These are phyloP conservation scores for Sporothrix brasiliensis DNA, from an alignment of 2,329 filamentous ascomycete genomes.

Conservation along the genomic window DNA sequence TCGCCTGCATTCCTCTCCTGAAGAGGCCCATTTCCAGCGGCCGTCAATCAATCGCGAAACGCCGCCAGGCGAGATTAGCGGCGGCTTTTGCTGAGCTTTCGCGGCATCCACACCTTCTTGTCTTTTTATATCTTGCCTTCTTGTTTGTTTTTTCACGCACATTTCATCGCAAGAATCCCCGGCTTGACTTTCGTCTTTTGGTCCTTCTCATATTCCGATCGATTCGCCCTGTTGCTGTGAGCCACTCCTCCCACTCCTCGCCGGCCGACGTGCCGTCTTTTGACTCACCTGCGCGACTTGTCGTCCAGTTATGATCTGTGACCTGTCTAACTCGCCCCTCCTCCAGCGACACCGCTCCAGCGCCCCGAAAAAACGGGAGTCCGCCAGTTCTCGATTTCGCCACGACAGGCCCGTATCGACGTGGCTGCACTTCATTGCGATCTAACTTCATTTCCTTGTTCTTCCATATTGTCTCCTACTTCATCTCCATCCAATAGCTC, in stretches of 20 bases:
- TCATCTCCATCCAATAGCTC: not conserved
- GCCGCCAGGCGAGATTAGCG: not conserved
- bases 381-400: not conserved
- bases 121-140: not conserved
- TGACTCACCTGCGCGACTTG: not conserved
- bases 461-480: not conserved
- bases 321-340: slow-evolving; percentile 20
- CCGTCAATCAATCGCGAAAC: slow-evolving; percentile 19
- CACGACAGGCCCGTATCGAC: slow-evolving; percentile 11
- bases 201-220: not conserved
- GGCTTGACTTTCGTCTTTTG: slow-evolving; percentile 1
- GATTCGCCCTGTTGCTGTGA: slow-evolving; percentile 5
- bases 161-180: not conserved
- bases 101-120: not conserved
- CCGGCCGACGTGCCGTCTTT: not conserved
- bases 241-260: not conserved
- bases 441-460: not conserved
- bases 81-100: slow-evolving; percentile 7
- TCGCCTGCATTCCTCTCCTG: not conserved
- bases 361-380: not conserved
- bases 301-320: not conserved
- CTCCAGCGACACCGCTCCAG: slow-evolving; percentile 27
- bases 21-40: not conserved
- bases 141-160: not conserved
- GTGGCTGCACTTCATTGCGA: not conserved